phyloP scores from a whole-genome alignment of 345 rosid species.

The Raphanus sativus region DNA sequence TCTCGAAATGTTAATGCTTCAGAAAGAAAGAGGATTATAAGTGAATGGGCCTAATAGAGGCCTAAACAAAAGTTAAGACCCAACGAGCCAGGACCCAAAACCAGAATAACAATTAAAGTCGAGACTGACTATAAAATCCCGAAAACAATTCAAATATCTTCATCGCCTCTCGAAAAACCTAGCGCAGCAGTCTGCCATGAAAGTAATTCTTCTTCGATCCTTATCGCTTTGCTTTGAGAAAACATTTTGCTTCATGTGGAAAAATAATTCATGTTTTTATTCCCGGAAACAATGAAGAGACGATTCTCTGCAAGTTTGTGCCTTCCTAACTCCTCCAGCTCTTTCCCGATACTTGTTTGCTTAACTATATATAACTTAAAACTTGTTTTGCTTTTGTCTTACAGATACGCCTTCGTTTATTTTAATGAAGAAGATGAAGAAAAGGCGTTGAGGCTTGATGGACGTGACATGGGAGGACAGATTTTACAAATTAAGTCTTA shows the following conservation, averaged over 20 bases:
- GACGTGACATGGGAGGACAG: neutral
- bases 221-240: neutral
- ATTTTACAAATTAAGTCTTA: neutral
- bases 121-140: neutral
- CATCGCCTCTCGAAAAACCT: neutral
- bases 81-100: neutral
- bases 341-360: too few relatives aligned
- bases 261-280: neutral
- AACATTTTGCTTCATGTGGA: neutral
- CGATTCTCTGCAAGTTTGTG: neutral
- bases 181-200: neutral
- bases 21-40: too few relatives aligned
- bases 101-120: neutral
- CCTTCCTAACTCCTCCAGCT: too few relatives aligned
- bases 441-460: neutral
- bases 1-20: too few relatives aligned
- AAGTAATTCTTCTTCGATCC: neutral
- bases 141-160: too few relatives aligned
- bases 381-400: neutral
- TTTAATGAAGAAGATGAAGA: neutral
- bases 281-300: neutral
- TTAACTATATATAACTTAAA: too few relatives aligned
- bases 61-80: neutral
- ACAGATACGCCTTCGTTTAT: neutral
- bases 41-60: neutral